Percentiles rank a stretch among this genome's conserved stretches.
phyloP scores from a whole-genome alignment of 2,329 filamentous ascomycete genomes.

The Paramyrothecium sp. region DNA sequence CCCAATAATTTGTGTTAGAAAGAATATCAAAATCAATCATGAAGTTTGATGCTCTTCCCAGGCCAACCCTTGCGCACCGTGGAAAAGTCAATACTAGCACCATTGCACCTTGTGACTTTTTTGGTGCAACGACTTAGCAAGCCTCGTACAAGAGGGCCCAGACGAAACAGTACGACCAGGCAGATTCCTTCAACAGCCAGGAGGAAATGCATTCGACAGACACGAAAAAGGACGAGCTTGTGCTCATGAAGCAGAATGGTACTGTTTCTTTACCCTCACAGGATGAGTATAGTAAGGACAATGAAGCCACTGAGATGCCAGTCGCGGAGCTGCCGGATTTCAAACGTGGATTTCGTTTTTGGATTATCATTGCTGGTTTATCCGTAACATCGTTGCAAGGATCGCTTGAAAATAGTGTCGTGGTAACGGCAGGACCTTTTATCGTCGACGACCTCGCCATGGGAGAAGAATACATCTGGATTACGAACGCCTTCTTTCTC shows the following conservation, averaged over 20 bases:
- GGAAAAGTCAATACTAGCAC: no score
- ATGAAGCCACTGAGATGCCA: not conserved
- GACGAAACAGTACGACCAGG: not conserved
- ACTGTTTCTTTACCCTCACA: not conserved
- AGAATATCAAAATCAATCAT: no score
- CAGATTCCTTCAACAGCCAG: not conserved
- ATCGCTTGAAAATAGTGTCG: slow-evolving; percentile 12
- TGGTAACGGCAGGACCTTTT: slow-evolving; percentile 8
- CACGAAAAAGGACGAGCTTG: not conserved
- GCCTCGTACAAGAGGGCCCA: no score
- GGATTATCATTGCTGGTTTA: slow-evolving; percentile 11
- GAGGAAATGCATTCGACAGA: no score
- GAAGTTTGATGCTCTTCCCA: no score
- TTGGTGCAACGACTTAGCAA: no score
- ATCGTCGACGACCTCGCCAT: slow-evolving; percentile 8
- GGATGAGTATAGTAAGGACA: not conserved
- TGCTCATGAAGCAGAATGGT: not conserved
- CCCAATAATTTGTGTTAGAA: no score
- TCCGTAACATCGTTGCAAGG: slow-evolving; percentile 5
- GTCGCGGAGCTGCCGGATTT: not conserved
- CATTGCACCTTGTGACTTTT: no score
- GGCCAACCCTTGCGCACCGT: no score
- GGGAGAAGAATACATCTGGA: slow-evolving; percentile 12
- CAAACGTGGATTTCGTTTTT: slow-evolving; percentile 11
- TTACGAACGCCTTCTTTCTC: slow-evolving; percentile 13